Conservation (phyloP, 768 basidiomycete species). For the Tulasnella sp. region DNA sequence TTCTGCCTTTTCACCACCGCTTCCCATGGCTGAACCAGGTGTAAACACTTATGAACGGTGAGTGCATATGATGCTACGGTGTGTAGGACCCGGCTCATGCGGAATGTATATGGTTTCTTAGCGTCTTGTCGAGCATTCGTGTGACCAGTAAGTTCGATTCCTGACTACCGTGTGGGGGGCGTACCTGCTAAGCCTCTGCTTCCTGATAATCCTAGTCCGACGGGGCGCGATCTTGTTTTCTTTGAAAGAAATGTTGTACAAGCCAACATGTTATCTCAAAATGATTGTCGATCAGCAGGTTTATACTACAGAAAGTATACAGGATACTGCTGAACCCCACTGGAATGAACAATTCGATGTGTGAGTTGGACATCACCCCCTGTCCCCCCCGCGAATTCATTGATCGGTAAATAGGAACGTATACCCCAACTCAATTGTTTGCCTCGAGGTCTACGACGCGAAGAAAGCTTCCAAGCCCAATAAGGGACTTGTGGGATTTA, state of each 20-base stretch:
- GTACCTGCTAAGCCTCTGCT: too few species aligned
- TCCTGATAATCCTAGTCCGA: too few species aligned
- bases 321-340: constrained; percentile 4
- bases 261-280: neutral
- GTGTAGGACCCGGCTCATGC: too few species aligned
- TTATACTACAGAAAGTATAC: neutral
- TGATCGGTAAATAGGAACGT: neutral
- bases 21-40: too few species aligned
- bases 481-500: neutral
- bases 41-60: too few species aligned
- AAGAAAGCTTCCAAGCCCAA: neutral
- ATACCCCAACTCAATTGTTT: neutral
- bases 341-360: constrained; percentile 13
- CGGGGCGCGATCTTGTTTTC: constrained; percentile 4
- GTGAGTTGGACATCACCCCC: neutral
- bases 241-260: neutral
- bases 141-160: neutral
- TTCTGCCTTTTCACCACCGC: too few species aligned
- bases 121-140: neutral
- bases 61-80: too few species aligned
- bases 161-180: neutral
- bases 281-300: neutral
- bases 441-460: neutral
- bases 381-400: neutral
- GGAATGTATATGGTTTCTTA: too few species aligned